A percentile compares a stretch with the other conserved stretches of the same genome.
Conservation (phyloP, 169 alveolate genomes). For the Eimeria praecox region DNA sequence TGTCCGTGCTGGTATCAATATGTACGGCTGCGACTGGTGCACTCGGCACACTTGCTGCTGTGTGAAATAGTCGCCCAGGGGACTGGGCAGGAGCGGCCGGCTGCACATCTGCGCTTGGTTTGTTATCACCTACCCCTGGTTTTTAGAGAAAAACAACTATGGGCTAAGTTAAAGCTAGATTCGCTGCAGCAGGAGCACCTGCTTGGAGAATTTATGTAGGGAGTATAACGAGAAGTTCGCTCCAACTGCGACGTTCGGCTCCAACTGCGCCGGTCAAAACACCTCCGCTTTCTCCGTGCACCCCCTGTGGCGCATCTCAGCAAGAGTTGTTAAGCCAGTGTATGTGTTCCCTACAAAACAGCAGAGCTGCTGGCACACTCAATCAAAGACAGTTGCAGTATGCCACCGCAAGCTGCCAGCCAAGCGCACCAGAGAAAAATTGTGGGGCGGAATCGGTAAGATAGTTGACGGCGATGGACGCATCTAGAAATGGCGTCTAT, state of each 20-base stretch:
- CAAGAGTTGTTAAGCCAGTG: background rate
- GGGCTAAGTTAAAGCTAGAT: background rate
- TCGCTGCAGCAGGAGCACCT: background rate
- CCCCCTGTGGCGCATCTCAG: background rate
- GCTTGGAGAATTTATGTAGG: background rate
- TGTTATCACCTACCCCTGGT: background rate
- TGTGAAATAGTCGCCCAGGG: background rate
- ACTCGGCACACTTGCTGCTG: too few relatives aligned
- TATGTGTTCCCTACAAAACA: too few relatives aligned
- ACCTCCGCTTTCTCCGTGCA: background rate
- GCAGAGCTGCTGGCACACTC: background rate
- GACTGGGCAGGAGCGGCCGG: background rate
- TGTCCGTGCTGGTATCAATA: background rate
- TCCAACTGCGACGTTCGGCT: background rate
- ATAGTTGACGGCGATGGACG: background rate
- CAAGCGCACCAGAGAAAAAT: background rate
- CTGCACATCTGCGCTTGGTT: background rate
- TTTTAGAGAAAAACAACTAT: background rate
- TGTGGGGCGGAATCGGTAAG: background rate
- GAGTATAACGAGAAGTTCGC: background rate
- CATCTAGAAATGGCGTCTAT: background rate
- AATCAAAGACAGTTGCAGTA: background rate
- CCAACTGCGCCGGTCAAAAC: background rate
- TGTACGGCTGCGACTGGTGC: background rate
- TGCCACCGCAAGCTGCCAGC: background rate